Conservation (phyloP, 2,329 filamentous ascomycete species). For the Eutypa lata region DNA sequence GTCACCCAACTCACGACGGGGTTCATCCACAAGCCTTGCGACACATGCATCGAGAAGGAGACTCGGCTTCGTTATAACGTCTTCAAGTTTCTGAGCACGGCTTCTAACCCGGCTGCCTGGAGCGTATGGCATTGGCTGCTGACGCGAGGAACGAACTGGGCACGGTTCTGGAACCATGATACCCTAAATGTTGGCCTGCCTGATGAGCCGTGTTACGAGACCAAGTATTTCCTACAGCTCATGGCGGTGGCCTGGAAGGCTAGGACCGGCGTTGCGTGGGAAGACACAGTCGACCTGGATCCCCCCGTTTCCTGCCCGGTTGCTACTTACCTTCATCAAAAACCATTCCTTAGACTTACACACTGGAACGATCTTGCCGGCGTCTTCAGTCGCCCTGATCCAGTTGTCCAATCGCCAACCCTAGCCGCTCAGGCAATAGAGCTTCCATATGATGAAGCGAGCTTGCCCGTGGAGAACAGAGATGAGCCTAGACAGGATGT, state of each 20-base stretch:
- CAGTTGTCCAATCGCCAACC: neutral
- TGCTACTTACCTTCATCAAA: constrained; percentile 3
- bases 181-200: constrained; percentile 8
- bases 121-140: constrained; percentile 17
- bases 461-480: too few relatives aligned
- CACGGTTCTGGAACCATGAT: constrained; percentile 15
- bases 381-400: neutral
- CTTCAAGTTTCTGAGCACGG: constrained; percentile 2
- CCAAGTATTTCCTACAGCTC: constrained; percentile 3
- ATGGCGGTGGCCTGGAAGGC: constrained; percentile 17
- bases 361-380: constrained; percentile 11
- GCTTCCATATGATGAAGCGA: neutral
- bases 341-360: constrained; percentile 4
- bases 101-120: constrained; percentile 9
- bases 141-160: constrained; percentile 6
- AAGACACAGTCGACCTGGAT: constrained; percentile 5
- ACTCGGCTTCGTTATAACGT: constrained; percentile 10
- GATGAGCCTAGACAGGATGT: too few relatives aligned
- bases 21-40: constrained; percentile 16
- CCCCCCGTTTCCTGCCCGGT: neutral
- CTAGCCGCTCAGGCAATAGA: neutral
- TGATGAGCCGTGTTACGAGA: neutral
- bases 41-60: constrained; percentile 15
- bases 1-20: constrained; percentile 11
- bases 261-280: constrained; percentile 12